Conservation (phyloP, 2,329 filamentous ascomycete species). For the Akanthomyces dipterigenus region DNA sequence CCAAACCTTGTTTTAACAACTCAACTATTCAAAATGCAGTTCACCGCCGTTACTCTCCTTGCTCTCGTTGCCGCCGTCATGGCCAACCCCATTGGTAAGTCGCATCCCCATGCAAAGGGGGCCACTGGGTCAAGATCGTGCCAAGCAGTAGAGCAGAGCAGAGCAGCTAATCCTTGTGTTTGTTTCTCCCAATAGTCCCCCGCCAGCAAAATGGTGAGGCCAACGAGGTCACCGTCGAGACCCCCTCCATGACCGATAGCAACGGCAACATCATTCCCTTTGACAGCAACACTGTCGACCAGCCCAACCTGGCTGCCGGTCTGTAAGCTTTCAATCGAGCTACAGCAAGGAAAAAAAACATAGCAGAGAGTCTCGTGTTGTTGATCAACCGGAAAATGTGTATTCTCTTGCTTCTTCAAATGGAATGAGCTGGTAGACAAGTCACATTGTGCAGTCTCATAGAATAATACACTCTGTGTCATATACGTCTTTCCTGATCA, state of each 20-base stretch:
- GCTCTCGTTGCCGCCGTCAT: conserved; percentile 40
- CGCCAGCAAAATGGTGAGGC: conserved; percentile 12
- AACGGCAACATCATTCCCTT: conserved; percentile 38
- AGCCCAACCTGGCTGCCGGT: conserved; percentile 27
- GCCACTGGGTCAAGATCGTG: too few relatives aligned
- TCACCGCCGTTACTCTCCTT: conserved; percentile 39
- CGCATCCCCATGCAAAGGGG: too few relatives aligned
- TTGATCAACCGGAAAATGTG: background rate
- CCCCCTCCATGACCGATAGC: conserved; percentile 38
- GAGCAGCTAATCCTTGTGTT: background rate
- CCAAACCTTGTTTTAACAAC: conserved; percentile 1
- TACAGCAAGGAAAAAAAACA: background rate
- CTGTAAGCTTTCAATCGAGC: conserved; percentile 20
- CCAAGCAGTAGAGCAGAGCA: too few relatives aligned
- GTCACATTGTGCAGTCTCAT: background rate
- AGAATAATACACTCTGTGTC: background rate
- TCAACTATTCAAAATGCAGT: conserved; percentile 44
- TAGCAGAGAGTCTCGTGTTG: background rate
- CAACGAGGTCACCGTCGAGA: conserved; percentile 25
- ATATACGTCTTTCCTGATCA: background rate
- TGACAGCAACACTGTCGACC: conserved; percentile 30
- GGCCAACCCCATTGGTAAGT: conserved; percentile 30
- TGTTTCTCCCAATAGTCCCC: background rate
- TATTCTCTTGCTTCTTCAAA: background rate
- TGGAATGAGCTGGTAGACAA: background rate